Percentiles rank a stretch among this genome's conserved stretches.
These are phyloP conservation scores for Dioszegia crocea DNA, from an alignment of 768 basidiomycete genomes.

Conservation along the genomic window DNA sequence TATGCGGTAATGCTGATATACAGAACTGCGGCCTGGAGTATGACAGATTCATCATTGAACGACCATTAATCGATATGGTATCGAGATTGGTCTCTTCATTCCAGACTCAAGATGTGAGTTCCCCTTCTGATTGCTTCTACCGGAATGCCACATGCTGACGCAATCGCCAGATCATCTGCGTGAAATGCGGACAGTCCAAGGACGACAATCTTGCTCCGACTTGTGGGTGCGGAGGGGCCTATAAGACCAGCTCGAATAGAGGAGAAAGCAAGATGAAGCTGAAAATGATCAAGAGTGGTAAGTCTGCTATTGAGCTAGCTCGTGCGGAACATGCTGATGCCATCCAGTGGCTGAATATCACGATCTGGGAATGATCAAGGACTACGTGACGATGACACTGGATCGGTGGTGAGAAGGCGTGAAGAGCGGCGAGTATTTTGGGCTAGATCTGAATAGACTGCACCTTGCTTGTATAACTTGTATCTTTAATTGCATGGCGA, in stretches of 20 bases:
- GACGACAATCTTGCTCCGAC: slow-evolving; percentile 78
- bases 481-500: slow-evolving; percentile 3
- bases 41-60: slow-evolving; percentile 82
- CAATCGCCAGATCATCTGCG: slow-evolving; percentile 60
- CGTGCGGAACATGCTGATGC: background rate
- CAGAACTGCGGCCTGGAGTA: slow-evolving; percentile 74
- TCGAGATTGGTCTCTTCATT: slow-evolving; percentile 67
- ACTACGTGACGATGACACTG: slow-evolving; percentile 39
- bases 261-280: slow-evolving; percentile 67
- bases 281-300: slow-evolving; percentile 66
- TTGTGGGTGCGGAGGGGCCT: slow-evolving; percentile 84
- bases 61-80: slow-evolving; percentile 72
- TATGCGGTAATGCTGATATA: too few species aligned
- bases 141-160: background rate
- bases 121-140: background rate
- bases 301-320: slow-evolving; percentile 9
- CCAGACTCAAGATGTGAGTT: slow-evolving; percentile 70
- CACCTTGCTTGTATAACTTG: too few species aligned
- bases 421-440: too few species aligned
- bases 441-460: too few species aligned
- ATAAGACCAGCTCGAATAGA: slow-evolving; percentile 67
- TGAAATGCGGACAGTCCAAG: slow-evolving; percentile 84
- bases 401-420: slow-evolving; percentile 33
- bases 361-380: slow-evolving; percentile 40
- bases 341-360: slow-evolving; percentile 48